These are phyloP conservation scores for Microthlaspi erraticum DNA, from an alignment of 345 rosid genomes.

Conservation along the genomic window DNA sequence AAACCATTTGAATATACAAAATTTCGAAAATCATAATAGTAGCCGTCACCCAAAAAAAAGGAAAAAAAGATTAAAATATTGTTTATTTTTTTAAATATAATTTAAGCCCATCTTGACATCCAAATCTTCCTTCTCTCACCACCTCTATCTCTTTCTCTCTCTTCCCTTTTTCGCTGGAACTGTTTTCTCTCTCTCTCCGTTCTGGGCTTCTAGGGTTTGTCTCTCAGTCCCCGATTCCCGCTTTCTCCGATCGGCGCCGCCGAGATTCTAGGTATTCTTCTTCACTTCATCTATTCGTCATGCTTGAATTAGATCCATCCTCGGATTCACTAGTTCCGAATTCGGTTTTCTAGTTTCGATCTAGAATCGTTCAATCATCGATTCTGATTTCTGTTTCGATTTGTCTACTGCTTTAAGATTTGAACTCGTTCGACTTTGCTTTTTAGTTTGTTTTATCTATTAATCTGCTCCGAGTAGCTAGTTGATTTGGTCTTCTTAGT, in stretches of 20 bases:
- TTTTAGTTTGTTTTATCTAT: neutral
- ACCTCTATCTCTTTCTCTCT: slow-evolving; percentile 34
- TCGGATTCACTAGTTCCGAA: slow-evolving; percentile 3
- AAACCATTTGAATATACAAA: neutral
- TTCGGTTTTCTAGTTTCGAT: slow-evolving; percentile 12
- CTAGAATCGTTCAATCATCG: slow-evolving; percentile 32
- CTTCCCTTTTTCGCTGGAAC: slow-evolving; percentile 40
- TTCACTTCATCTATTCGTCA: slow-evolving; percentile 13
- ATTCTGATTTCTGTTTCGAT: slow-evolving; percentile 8
- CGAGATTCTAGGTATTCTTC: slow-evolving; percentile 37
- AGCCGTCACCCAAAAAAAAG: neutral
- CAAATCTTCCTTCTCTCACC: slow-evolving; percentile 26
- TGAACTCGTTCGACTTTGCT: slow-evolving; percentile 25
- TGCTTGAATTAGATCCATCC: slow-evolving; percentile 27
- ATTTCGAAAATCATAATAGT: neutral
- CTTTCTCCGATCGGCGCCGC: slow-evolving; percentile 41
- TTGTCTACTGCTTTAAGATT: slow-evolving; percentile 1
- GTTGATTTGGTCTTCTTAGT: slow-evolving; percentile 18
- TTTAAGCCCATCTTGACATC: slow-evolving; percentile 39
- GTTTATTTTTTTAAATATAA: slow-evolving; percentile 12
- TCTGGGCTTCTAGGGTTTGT: slow-evolving; percentile 48
- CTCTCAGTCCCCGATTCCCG: slow-evolving; percentile 44
- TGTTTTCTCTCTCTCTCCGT: slow-evolving; percentile 28
- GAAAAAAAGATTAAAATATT: neutral
- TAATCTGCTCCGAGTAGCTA: neutral